Percentiles rank a stretch among this genome's conserved stretches.
These are phyloP conservation scores for Platanthera zijinensis DNA, from an alignment of 106 monocot genomes.

Conservation along the genomic window DNA sequence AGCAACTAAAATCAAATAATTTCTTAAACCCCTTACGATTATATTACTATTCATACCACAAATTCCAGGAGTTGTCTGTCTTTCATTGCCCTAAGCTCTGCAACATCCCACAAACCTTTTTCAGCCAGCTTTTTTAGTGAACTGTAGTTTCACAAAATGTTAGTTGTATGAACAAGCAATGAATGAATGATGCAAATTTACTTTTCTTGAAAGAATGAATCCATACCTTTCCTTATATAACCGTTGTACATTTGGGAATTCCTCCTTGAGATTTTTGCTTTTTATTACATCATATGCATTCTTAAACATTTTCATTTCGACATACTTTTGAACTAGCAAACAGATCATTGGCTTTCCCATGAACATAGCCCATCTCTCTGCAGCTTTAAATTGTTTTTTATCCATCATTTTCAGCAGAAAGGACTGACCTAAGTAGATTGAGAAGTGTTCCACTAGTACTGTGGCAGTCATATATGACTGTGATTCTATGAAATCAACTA, in stretches of 20 bases:
- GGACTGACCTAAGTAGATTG: constrained; percentile 31
- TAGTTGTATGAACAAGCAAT: background rate
- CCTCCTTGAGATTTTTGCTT: constrained; percentile 54
- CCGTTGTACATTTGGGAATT: constrained; percentile 67
- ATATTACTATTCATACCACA: constrained; percentile 40
- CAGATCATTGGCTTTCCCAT: constrained; percentile 68
- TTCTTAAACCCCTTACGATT: background rate
- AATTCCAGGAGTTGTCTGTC: constrained; percentile 70
- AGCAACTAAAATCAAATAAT: background rate
- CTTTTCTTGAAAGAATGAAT: background rate
- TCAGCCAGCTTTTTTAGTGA: constrained; percentile 82
- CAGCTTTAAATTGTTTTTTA: constrained; percentile 54
- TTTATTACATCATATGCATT: constrained; percentile 72
- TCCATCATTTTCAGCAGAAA: constrained; percentile 63
- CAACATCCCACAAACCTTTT: constrained; percentile 97
- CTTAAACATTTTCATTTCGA: constrained; percentile 88
- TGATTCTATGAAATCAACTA: constrained; percentile 48
- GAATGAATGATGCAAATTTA: background rate
- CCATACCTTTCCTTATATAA: constrained; percentile 75
- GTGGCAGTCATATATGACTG: constrained; percentile 74
- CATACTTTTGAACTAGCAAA: constrained; percentile 70
- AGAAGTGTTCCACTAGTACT: constrained; percentile 56
- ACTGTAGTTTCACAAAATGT: constrained; percentile 26
- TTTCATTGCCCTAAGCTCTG: constrained; percentile 66
- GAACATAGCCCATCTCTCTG: constrained; percentile 75